A percentile compares a stretch with the other conserved stretches of the same genome.
phyloP scores from a whole-genome alignment of 257 asterid genomes.

The Verbena officinalis region DNA sequence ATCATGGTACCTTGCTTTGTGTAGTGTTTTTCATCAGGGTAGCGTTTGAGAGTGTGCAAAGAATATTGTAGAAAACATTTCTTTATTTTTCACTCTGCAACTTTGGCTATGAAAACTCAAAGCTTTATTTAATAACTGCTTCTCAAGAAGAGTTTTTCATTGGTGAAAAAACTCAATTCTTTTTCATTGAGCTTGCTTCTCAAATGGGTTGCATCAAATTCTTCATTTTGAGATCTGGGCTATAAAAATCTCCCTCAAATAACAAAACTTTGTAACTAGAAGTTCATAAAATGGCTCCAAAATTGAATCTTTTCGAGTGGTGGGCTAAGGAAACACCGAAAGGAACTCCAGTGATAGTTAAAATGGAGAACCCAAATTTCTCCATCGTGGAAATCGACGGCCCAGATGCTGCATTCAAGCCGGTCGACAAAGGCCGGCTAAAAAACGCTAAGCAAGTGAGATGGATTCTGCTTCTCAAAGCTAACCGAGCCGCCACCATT shows the following conservation, averaged over 20 bases:
- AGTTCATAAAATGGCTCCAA: constrained; percentile 76
- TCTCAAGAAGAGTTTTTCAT: constrained; percentile 15
- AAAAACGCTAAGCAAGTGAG: constrained; percentile 69
- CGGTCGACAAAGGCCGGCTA: constrained; percentile 59
- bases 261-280: constrained; percentile 8
- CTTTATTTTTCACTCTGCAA: constrained; percentile 1
- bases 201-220: constrained; percentile 31
- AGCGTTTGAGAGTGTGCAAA: constrained; percentile 55
- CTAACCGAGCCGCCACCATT: constrained; percentile 57
- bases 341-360: constrained; percentile 68
- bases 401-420: constrained; percentile 71
- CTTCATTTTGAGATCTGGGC: constrained; percentile 41
- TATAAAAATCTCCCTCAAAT: constrained; percentile 24
- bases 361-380: constrained; percentile 66
- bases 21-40: constrained; percentile 36
- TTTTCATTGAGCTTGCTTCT: constrained; percentile 18
- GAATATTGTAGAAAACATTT: constrained; percentile 44
- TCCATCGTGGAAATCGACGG: constrained; percentile 73
- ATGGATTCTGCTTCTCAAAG: constrained; percentile 69
- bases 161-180: constrained; percentile 1
- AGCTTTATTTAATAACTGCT: constrained; percentile 31
- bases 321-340: constrained; percentile 44
- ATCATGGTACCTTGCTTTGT: constrained; percentile 40
- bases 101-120: constrained; percentile 23
- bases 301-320: constrained; percentile 52